A percentile compares a stretch with the other conserved stretches of the same genome.
These are phyloP conservation scores for Osmanthus fragrans DNA, from an alignment of 257 asterid species.

Conservation along the genomic window DNA sequence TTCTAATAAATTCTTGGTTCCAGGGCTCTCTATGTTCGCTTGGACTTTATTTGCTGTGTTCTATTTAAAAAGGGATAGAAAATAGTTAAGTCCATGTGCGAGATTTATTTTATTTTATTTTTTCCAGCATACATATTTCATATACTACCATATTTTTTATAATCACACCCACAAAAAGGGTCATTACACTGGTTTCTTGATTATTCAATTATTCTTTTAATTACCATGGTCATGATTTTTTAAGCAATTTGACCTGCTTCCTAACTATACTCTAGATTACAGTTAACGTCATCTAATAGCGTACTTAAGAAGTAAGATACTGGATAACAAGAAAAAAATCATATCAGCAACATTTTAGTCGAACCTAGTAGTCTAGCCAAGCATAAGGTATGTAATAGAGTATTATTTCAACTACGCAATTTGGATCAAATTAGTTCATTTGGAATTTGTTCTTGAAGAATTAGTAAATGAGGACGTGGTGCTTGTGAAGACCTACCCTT, in stretches of 20 bases:
- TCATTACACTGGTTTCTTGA: not conserved
- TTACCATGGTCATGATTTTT: not conserved
- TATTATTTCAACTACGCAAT: not conserved
- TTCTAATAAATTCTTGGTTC: not conserved
- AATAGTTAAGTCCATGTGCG: not conserved
- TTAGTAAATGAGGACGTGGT: not conserved
- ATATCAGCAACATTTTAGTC: not conserved
- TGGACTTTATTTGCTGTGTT: not conserved
- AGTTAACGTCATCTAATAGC: not conserved
- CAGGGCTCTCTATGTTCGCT: not conserved
- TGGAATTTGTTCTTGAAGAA: not conserved
- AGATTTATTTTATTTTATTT: too few species aligned
- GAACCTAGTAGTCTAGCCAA: not conserved
- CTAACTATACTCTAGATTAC: not conserved
- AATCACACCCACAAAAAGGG: not conserved
- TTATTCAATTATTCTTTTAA: not conserved
- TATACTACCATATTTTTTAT: not conserved
- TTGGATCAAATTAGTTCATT: not conserved
- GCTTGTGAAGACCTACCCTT: not conserved
- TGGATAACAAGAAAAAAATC: not conserved
- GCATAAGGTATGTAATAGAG: not conserved
- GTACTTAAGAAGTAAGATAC: not conserved
- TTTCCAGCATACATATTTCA: not conserved
- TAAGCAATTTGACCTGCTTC: not conserved
- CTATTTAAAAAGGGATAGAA: too few species aligned